A percentile compares a stretch with the other conserved stretches of the same genome.
Evolutionary conservation across 208 protist species (phyloP).

Genomic region (Wallacemonas collosoma): DNA sequence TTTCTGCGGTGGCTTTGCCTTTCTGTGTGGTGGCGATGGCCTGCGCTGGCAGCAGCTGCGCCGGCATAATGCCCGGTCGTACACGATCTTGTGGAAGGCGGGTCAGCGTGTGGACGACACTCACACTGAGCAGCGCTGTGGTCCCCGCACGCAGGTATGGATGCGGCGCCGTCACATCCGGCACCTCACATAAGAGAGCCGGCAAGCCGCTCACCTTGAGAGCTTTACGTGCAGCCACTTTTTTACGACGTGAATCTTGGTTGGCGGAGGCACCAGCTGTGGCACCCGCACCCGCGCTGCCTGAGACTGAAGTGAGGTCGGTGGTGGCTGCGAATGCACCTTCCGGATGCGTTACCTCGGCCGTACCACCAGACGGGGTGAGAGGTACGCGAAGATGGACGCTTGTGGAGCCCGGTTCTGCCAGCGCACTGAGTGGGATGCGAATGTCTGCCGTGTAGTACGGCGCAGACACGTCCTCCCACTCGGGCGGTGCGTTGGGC

Average conservation of each 20-base stretch:
- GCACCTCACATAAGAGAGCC: slow-evolving; percentile 61
- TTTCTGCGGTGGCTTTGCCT: slow-evolving; percentile 1
- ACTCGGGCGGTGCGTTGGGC: slow-evolving; percentile 65
- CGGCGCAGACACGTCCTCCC: slow-evolving; percentile 80
- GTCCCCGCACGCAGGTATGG: slow-evolving; percentile 71
- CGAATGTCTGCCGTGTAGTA: slow-evolving; percentile 69
- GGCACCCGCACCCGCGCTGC: background rate
- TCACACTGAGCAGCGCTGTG: slow-evolving; percentile 52
- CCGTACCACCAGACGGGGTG: slow-evolving; percentile 17
- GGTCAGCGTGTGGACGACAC: slow-evolving; percentile 66
- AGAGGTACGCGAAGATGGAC: slow-evolving; percentile 12
- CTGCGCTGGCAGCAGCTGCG: slow-evolving; percentile 72
- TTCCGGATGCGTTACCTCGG: background rate
- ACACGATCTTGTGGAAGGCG: slow-evolving; percentile 77
- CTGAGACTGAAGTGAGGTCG: background rate
- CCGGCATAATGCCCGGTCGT: slow-evolving; percentile 58
- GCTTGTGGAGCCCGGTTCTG: slow-evolving; percentile 65
- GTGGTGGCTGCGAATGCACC: background rate
- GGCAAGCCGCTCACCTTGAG: slow-evolving; percentile 47
- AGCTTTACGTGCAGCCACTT: slow-evolving; percentile 36
- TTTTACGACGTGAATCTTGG: slow-evolving; percentile 33
- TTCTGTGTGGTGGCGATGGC: background rate
- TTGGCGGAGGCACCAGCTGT: slow-evolving; percentile 11
- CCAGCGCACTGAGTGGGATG: slow-evolving; percentile 46
- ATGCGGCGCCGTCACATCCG: slow-evolving; percentile 57